A percentile compares a stretch with the other conserved stretches of the same genome.
These are phyloP conservation scores for Aquanectria penicillioides DNA, from an alignment of 2,329 filamentous ascomycete species.

Conservation along the genomic window DNA sequence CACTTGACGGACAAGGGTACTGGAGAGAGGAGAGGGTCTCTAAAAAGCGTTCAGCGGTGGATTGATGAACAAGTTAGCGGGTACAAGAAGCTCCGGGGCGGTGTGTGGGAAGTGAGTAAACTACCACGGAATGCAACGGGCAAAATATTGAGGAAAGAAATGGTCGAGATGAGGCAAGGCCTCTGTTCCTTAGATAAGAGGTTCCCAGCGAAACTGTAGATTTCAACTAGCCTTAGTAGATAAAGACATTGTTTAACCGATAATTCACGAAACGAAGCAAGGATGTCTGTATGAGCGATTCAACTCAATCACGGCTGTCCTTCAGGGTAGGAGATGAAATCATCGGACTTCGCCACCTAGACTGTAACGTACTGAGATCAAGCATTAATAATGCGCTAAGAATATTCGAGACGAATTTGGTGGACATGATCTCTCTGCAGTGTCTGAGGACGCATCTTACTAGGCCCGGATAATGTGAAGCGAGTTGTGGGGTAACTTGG, in stretches of 20 bases:
- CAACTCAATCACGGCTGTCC: no score
- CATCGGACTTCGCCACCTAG: no score
- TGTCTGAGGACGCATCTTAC: no score
- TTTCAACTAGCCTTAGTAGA: no score
- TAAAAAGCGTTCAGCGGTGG: slow-evolving; percentile 44
- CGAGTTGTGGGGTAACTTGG: slow-evolving; percentile 6
- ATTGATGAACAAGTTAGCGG: slow-evolving; percentile 51
- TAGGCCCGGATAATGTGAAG: slow-evolving; percentile 11
- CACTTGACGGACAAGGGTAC: slow-evolving; percentile 23
- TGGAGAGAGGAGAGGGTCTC: slow-evolving; percentile 26
- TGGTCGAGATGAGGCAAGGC: slow-evolving; percentile 44
- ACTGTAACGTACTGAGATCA: no score
- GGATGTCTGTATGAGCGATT: no score
- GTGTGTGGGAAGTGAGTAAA: slow-evolving; percentile 46
- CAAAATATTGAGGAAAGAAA: slow-evolving; percentile 48
- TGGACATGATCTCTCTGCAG: background rate
- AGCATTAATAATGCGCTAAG: no score
- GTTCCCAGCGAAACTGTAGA: slow-evolving; percentile 28
- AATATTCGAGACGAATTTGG: no score
- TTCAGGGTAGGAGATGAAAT: no score
- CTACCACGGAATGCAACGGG: slow-evolving; percentile 51
- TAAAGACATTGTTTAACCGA: no score
- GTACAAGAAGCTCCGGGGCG: slow-evolving; percentile 53
- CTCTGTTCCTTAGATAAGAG: slow-evolving; percentile 42
- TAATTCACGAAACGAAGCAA: no score